These are phyloP conservation scores for Picocystis sp. DNA, from an alignment of 163 green algal species.

Conservation along the genomic window DNA sequence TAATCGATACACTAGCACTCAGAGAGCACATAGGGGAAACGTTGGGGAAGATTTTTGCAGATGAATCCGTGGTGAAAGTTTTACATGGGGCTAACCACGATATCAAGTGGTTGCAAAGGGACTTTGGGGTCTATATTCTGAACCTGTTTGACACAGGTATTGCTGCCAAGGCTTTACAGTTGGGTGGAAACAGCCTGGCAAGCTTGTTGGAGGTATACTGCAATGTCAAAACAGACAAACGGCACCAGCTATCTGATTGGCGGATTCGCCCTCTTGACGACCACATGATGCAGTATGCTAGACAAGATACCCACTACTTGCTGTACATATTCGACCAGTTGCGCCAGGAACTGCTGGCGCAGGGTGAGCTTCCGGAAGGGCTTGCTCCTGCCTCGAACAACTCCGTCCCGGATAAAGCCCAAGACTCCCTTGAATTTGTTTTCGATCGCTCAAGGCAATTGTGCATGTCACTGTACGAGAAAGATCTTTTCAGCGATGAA, in stretches of 20 bases:
- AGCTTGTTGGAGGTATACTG: constrained; percentile 59
- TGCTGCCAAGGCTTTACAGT: constrained; percentile 36
- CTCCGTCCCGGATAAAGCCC: not conserved
- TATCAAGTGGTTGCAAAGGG: constrained; percentile 64
- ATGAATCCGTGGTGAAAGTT: constrained; percentile 56
- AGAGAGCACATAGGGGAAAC: constrained; percentile 37
- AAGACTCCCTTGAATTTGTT: constrained; percentile 32
- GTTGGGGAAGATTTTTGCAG: constrained; percentile 49
- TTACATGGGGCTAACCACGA: constrained; percentile 75
- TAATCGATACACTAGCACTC: constrained; percentile 71
- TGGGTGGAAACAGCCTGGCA: constrained; percentile 39
- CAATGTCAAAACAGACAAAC: constrained; percentile 50
- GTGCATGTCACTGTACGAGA: constrained; percentile 55
- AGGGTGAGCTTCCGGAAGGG: not conserved
- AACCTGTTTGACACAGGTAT: constrained; percentile 87
- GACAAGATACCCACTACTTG: constrained; percentile 81
- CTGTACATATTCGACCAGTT: constrained; percentile 74
- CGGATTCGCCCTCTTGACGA: constrained; percentile 50
- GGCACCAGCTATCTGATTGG: constrained; percentile 86
- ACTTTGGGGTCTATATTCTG: constrained; percentile 81
- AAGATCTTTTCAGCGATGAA: constrained; percentile 34
- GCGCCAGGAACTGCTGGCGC: constrained; percentile 11
- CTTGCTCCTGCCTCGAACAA: not conserved
- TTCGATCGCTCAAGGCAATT: constrained; percentile 50
- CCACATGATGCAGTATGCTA: constrained; percentile 70